Conservation (phyloP, 2,329 filamentous ascomycete genomes). For the Aspergillus aculeatinus region DNA sequence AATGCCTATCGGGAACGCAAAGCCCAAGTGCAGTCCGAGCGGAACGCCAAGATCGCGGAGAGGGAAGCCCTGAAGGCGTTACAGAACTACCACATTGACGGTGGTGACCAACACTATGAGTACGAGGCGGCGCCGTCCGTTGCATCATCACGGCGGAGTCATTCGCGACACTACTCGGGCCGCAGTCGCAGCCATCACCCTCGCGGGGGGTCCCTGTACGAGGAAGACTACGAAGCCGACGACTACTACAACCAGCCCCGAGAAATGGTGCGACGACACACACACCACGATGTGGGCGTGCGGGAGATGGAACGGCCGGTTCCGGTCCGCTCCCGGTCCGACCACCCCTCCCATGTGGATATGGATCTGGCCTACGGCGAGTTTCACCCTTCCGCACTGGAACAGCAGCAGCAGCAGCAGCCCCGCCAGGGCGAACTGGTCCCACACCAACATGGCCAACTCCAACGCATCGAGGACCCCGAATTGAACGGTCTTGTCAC, state of each 20-base stretch:
- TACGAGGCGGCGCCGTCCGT: conserved; percentile 40
- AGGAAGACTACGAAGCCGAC: conserved; percentile 24
- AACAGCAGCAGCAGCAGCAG: conserved; percentile 4
- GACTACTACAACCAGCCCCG: conserved; percentile 20
- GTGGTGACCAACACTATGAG: no score
- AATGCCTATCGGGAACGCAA: conserved; percentile 86
- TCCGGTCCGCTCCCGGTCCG: conserved; percentile 32
- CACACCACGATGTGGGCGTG: conserved; percentile 34
- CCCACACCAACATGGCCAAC: conserved; percentile 15
- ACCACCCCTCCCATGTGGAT: conserved; percentile 57
- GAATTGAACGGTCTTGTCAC: conserved; percentile 68
- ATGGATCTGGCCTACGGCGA: conserved; percentile 92
- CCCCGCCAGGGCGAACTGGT: background rate
- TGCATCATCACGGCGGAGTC: conserved; percentile 45
- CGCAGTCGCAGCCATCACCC: conserved; percentile 30
- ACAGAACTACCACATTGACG: conserved; percentile 51
- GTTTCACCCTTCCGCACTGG: conserved; percentile 63
- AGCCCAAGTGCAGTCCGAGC: conserved; percentile 72
- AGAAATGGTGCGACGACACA: conserved; percentile 40
- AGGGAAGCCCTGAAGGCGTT: conserved; percentile 60
- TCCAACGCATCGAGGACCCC: conserved; percentile 50
- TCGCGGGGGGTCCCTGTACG: conserved; percentile 24
- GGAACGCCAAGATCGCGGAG: conserved; percentile 59
- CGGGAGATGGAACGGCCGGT: conserved; percentile 27
- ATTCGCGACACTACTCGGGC: conserved; percentile 31